phyloP scores from a whole-genome alignment of 106 monocot genomes.

The Cymbidium sinense region DNA sequence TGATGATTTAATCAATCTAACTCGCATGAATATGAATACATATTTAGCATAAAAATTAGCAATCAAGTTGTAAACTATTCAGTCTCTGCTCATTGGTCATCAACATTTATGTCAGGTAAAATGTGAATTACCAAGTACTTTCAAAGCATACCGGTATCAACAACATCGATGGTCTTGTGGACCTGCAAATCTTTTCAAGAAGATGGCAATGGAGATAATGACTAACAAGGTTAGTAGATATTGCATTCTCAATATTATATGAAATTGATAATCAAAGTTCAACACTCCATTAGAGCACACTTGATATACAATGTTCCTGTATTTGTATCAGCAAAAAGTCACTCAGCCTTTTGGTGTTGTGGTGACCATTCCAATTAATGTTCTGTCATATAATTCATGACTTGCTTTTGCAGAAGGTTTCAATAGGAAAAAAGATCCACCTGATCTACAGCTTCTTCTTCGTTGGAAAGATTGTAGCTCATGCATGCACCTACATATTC shows the following conservation, averaged over 20 bases:
- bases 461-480: constrained; percentile 40
- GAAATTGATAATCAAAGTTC: too few species aligned
- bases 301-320: too few species aligned
- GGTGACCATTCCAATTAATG: too few species aligned
- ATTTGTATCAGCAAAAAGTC: too few species aligned
- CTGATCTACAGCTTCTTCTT: constrained; percentile 54
- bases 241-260: too few species aligned
- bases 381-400: not conserved
- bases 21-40: too few species aligned
- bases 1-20: too few species aligned
- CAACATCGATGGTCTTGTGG: constrained; percentile 52
- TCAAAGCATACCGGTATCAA: constrained; percentile 36
- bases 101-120: constrained; percentile 16
- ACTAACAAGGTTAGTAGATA: constrained; percentile 21
- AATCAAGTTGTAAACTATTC: too few species aligned
- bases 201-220: constrained; percentile 37
- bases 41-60: too few species aligned
- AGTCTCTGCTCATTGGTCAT: not conserved
- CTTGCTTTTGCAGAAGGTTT: constrained; percentile 41
- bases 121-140: constrained; percentile 42
- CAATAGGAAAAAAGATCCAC: constrained; percentile 32
- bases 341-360: too few species aligned
- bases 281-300: too few species aligned
- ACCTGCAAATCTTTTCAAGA: constrained; percentile 40
- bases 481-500: constrained; percentile 35